These are phyloP conservation scores for Hypoxylon sp. DNA, from an alignment of 2,329 filamentous ascomycete species.

Conservation along the genomic window DNA sequence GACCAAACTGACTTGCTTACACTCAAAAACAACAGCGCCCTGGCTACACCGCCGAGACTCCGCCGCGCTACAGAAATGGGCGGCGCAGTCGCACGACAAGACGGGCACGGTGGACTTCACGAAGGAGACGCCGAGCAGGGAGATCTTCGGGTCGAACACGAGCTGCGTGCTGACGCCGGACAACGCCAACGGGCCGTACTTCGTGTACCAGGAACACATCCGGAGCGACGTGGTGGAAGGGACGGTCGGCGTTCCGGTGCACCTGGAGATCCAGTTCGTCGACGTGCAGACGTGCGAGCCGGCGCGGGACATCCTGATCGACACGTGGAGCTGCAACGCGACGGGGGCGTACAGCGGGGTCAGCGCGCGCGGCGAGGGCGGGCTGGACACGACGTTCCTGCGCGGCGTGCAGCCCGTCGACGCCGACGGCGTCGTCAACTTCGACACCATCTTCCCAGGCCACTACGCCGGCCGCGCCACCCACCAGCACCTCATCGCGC, in stretches of 20 bases:
- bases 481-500: constrained; percentile 54
- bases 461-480: constrained; percentile 52
- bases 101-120: constrained; percentile 46
- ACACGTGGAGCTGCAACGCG: constrained; percentile 58
- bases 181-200: constrained; percentile 55
- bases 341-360: constrained; percentile 55
- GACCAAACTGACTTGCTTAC: too few relatives aligned
- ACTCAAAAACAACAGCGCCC: constrained; percentile 33
- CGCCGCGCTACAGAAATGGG: constrained; percentile 50
- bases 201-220: constrained; percentile 54
- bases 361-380: constrained; percentile 43
- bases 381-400: constrained; percentile 55
- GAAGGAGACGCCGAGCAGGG: constrained; percentile 43
- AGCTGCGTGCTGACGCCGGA: constrained; percentile 54
- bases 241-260: constrained; percentile 51
- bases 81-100: constrained; percentile 50
- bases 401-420: constrained; percentile 58
- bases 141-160: constrained; percentile 53
- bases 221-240: constrained; percentile 53
- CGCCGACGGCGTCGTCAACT: constrained; percentile 56
- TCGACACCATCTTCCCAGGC: constrained; percentile 58
- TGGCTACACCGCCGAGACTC: constrained; percentile 49
- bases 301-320: constrained; percentile 49
- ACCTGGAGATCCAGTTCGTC: constrained; percentile 56
- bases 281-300: constrained; percentile 56